phyloP scores from a whole-genome alignment of 1,284 basidiomycete species.

The Austroboletus novae-zelandiae region DNA sequence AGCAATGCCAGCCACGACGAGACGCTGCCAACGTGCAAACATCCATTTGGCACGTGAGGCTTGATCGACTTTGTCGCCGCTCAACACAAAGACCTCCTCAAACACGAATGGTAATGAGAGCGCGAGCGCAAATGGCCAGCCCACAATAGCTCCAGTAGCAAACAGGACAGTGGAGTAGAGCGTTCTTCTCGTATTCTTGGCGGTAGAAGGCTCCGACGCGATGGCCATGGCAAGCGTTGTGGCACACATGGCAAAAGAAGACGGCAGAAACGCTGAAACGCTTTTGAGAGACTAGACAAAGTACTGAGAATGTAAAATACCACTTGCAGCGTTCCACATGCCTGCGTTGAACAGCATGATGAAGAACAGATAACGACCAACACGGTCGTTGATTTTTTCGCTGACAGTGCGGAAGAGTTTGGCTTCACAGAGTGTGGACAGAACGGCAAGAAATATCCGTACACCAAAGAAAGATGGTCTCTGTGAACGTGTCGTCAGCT shows the following conservation, averaged over 20 bases:
- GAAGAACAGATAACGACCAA: conserved; percentile 90
- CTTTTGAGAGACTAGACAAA: conserved; percentile 5
- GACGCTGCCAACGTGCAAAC: conserved; percentile 56
- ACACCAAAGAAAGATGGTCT: conserved; percentile 87
- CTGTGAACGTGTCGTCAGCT: conserved; percentile 39
- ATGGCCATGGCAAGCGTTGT: conserved; percentile 81
- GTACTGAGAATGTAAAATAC: conserved; percentile 38
- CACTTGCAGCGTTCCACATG: conserved; percentile 88
- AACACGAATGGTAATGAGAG: conserved; percentile 87
- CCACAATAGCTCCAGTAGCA: conserved; percentile 83
- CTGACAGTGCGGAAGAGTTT: conserved; percentile 81
- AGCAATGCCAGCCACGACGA: conserved; percentile 55
- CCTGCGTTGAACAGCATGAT: conserved; percentile 84
- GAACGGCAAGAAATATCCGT: conserved; percentile 73
- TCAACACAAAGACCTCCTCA: conserved; percentile 84
- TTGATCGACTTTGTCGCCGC: conserved; percentile 67
- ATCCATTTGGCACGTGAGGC: conserved; percentile 55
- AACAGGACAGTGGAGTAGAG: conserved; percentile 68
- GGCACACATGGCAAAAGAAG: conserved; percentile 93
- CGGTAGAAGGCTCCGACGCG: conserved; percentile 69
- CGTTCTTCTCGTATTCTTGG: conserved; percentile 53
- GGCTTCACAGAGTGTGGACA: conserved; percentile 81
- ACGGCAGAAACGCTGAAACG: conserved; percentile 81
- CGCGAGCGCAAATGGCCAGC: conserved; percentile 94
- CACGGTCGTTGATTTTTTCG: conserved; percentile 82